These are phyloP conservation scores for Acacia crassicarpa DNA, from an alignment of 306 rosid species.

Conservation along the genomic window DNA sequence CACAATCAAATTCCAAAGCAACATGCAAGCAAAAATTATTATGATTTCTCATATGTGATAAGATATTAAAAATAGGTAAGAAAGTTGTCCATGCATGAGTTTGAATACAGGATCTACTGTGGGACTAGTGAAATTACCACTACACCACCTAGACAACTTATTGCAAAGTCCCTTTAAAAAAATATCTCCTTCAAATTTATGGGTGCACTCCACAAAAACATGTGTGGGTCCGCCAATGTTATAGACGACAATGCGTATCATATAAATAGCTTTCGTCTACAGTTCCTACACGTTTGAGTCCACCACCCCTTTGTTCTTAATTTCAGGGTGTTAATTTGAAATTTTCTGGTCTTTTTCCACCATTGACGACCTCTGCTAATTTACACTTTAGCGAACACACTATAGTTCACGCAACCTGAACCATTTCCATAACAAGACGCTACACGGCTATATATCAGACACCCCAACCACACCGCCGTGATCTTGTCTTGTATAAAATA, in stretches of 20 bases:
- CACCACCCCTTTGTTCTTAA: not conserved
- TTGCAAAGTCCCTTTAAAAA: too few relatives aligned
- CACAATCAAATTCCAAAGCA: too few relatives aligned
- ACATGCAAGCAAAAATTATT: too few relatives aligned
- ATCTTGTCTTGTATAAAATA: slow-evolving; percentile 26
- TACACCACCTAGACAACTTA: too few relatives aligned
- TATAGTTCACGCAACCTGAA: not conserved
- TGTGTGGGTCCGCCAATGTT: too few relatives aligned
- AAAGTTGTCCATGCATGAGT: too few relatives aligned
- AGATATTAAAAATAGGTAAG: too few relatives aligned
- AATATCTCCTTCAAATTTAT: too few relatives aligned
- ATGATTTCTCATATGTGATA: too few relatives aligned
- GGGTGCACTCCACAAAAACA: too few relatives aligned
- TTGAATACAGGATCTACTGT: too few relatives aligned
- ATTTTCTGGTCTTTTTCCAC: not conserved
- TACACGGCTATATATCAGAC: not conserved
- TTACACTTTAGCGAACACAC: not conserved
- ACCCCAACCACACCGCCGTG: not conserved
- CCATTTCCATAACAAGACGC: not conserved
- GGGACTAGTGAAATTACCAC: too few relatives aligned
- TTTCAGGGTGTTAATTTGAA: not conserved
- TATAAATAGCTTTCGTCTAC: not conserved
- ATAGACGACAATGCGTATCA: slow-evolving; percentile 30
- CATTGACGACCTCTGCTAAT: slow-evolving; percentile 14
- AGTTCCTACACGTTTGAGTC: not conserved